Percentiles rank a stretch among this genome's conserved stretches.
Conservation (phyloP, 2,329 filamentous ascomycete genomes). For the Trichoderma oligosporum region DNA sequence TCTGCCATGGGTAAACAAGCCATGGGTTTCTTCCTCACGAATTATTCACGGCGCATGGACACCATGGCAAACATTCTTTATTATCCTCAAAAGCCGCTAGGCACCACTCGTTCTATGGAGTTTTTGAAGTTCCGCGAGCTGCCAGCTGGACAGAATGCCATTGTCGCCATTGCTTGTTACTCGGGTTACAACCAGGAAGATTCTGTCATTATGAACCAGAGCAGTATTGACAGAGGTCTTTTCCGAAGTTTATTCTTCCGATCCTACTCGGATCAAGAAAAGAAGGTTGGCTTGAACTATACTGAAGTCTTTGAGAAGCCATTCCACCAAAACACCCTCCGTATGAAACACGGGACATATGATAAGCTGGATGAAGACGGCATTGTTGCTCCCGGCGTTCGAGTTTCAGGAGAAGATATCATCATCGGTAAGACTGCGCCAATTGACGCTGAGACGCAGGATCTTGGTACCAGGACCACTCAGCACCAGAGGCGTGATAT, state of each 20-base stretch:
- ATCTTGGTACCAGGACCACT: slow-evolving; percentile 87
- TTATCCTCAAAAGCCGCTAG: slow-evolving; percentile 95
- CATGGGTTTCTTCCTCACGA: slow-evolving; percentile 98
- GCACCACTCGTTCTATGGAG: slow-evolving; percentile 96
- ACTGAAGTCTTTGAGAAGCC: slow-evolving; percentile 96
- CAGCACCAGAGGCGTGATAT: slow-evolving; percentile 91
- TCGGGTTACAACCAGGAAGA: slow-evolving; percentile 99
- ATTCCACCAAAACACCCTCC: slow-evolving; percentile 78
- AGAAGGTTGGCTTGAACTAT: slow-evolving; percentile 88
- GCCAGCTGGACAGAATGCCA: slow-evolving; percentile 94
- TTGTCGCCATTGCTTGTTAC: slow-evolving; percentile 95
- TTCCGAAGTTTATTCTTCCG: slow-evolving; percentile 98
- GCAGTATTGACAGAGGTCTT: slow-evolving; percentile 92
- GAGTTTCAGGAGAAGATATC: slow-evolving; percentile 95
- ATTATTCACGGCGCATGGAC: slow-evolving; percentile 96
- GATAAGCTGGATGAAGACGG: slow-evolving; percentile 98
- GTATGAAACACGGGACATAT: slow-evolving; percentile 91
- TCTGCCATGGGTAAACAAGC: slow-evolving; percentile 99
- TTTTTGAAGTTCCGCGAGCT: slow-evolving; percentile 97
- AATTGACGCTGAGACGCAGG: slow-evolving; percentile 86
- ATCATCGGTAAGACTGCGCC: slow-evolving; percentile 99
- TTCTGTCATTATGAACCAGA: slow-evolving; percentile 99
- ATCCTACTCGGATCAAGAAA: slow-evolving; percentile 95
- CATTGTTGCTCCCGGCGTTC: slow-evolving; percentile 86
- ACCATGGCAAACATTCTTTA: slow-evolving; percentile 99